A percentile compares a stretch with the other conserved stretches of the same genome.
These are phyloP conservation scores for Paxillus ammoniavirescens DNA, from an alignment of 768 basidiomycete genomes.

Conservation along the genomic window DNA sequence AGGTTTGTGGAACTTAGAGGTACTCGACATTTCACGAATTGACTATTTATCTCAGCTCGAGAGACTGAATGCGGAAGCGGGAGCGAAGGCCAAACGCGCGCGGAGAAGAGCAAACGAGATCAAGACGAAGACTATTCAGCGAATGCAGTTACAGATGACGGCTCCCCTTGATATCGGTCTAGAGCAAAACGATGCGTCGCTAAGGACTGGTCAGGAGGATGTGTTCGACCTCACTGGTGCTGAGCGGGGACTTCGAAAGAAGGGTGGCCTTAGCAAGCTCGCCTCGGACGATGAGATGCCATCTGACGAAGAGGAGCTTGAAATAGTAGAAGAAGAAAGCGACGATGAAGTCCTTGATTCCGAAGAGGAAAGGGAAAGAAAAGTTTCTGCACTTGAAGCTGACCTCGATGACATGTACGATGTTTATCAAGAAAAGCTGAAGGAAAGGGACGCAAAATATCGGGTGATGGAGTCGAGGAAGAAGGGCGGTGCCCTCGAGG, in stretches of 20 bases:
- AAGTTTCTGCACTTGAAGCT: constrained; percentile 66
- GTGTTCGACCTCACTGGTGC: constrained; percentile 80
- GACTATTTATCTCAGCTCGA: constrained; percentile 57
- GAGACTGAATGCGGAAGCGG: constrained; percentile 74
- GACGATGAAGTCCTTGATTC: constrained; percentile 50
- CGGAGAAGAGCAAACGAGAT: constrained; percentile 86
- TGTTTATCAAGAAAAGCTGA: constrained; percentile 74
- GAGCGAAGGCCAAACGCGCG: constrained; percentile 73
- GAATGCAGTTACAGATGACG: constrained; percentile 97
- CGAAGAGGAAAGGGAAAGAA: constrained; percentile 70
- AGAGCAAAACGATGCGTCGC: constrained; percentile 73
- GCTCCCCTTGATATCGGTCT: constrained; percentile 96
- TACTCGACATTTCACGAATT: neutral
- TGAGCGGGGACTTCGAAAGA: constrained; percentile 44
- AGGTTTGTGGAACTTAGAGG: constrained; percentile 47
- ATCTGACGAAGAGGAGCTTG: constrained; percentile 41
- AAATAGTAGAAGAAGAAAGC: constrained; percentile 21
- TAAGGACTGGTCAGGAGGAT: constrained; percentile 78
- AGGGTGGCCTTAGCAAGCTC: constrained; percentile 39
- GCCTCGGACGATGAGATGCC: constrained; percentile 42
- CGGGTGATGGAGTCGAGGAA: constrained; percentile 76
- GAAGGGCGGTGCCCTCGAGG: constrained; percentile 71
- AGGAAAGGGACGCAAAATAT: constrained; percentile 85
- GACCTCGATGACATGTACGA: constrained; percentile 90
- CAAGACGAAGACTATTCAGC: constrained; percentile 82